Base-by-base conservation (phyloP, 352 stramenopile genomes). In the Globisporangium ultimum region DNA sequence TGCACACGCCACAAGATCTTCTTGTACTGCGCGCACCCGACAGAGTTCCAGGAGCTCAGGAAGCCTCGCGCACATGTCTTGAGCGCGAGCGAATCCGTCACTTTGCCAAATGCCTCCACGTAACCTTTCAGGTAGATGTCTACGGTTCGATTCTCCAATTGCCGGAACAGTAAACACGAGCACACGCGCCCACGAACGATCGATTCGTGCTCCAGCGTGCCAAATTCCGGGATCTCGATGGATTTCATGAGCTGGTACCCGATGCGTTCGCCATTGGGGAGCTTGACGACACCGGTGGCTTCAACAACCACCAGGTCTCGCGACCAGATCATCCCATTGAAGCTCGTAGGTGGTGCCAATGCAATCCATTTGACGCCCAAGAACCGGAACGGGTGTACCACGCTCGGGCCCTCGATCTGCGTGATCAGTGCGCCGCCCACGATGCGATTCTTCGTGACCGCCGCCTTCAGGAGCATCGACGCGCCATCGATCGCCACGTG, bases 131-230 rank as follows among this genome's bases (percentile, higher is more conserved):
- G 68, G 45, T 79, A 84, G 43, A 78, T 78, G 20, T 87, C 77
- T 4, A 87, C 73, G 0, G 51, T 70, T 0, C 51, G 53, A 0
- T 69, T 45, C 1, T 58, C 54, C 24, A 70, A 67, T 43, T 82
- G 66, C 5, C 63, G 62, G 55, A 75, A 85, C 34, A 85, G 45
- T 3, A 68, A 65, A 45, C 68, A 78, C 24, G 71, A 66, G 9
- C 72, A 85, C 48, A 84, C 66, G 22, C 79, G 72, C n/a, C 68
- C 70, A 2, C 79, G 74, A 45, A 84, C 47, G 46, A 86, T 71
- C 22, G 55, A 55, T 32, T 67, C 53, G 1, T 55, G 67, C 18
- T 70, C 54, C 28, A 85, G 70, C 43, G 53, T 67, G 9, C 64
- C 64, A 48, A 73, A 70, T 9, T 71, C 60, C 0, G 70, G 61